Evolutionary conservation across 371 early-diverging fungal genomes (phyloP), one percentile per base, ranked within the genome.

Genomic region (Rhizopus delemar): DNA sequence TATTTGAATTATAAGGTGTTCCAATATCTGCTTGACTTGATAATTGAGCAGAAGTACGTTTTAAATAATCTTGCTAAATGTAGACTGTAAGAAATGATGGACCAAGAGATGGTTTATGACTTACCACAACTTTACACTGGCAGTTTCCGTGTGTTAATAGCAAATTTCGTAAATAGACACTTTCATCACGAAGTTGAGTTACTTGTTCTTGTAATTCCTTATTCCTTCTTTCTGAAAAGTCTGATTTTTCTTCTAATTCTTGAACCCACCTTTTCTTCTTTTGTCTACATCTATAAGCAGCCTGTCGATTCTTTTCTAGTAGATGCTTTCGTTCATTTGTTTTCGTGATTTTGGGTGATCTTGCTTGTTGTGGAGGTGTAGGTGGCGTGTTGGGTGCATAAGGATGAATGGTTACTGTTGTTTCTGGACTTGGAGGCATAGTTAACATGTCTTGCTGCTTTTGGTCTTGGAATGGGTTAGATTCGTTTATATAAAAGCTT

Each of bases 201-300:
- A 88, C 82, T 7, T 78, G 65, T 38, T 70, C 74, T 51, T 80
- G 79, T 34, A 93, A 74, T 13, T 84, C 72, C 45, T 80, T 77
- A 70, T 93, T 93, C 54, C 75, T 78, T 34, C 70, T 61, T 2
- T 81, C 74, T 9, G 77, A 73, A 32, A 81, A 81, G 8, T 82
- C 81, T 12, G 82, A 78, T 35, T 76, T 74, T 9, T 67, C 77
- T 69, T 90, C 86, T 4, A 93, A 77, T 38, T 87, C 86, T 63
- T 86, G 74, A 56, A 88, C 69, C 87, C 86, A 87, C 59, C 63
- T 53, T 68, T 91, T 89, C 73, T 90, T 90, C 74, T 90, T 90
- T 69, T 90, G 90, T 46, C 93, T 77, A 64, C 92, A 93, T 65
- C 89, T 87, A 34, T 81, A 83, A 4, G 93, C 93, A 41, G 90